These are phyloP conservation scores for Candida pseudoglaebosa DNA, from an alignment of 805 yeast species.

Conservation along the genomic window DNA sequence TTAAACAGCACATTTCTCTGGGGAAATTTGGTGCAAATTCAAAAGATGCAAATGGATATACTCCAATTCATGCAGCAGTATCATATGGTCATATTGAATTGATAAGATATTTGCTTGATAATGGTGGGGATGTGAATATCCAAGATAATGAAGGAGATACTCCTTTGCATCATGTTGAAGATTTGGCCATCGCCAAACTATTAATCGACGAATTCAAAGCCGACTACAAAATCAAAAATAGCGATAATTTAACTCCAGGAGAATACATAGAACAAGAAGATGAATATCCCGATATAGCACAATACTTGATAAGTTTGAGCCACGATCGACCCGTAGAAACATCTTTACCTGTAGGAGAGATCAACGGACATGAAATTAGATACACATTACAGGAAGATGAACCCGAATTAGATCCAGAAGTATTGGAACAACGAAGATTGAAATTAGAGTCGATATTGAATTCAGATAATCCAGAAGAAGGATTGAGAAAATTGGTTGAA, in stretches of 20 bases:
- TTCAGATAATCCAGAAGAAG: constrained; percentile 80
- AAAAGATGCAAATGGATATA: constrained; percentile 90
- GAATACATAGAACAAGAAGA: constrained; percentile 77
- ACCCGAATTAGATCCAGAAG: constrained; percentile 16
- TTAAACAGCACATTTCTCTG: constrained; percentile 49
- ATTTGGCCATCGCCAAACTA: constrained; percentile 55
- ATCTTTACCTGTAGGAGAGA: constrained; percentile 30
- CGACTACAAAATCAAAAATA: constrained; percentile 58
- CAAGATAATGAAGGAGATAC: constrained; percentile 91
- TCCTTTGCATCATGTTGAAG: constrained; percentile 89
- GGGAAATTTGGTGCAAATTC: constrained; percentile 62
- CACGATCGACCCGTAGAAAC: constrained; percentile 20
- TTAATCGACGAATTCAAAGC: constrained; percentile 69
- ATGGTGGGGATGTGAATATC: constrained; percentile 78
- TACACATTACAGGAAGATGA: constrained; percentile 44
- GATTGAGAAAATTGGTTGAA: constrained; percentile 61
- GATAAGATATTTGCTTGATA: constrained; percentile 48
- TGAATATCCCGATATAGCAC: constrained; percentile 75
- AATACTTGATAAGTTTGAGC: constrained; percentile 49
- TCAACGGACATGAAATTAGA: constrained; percentile 51
- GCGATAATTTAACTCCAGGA: constrained; percentile 71
- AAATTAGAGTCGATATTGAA: constrained; percentile 67
- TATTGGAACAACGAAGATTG: constrained; percentile 48
- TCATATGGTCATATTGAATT: constrained; percentile 81
- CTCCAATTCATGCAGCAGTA: constrained; percentile 97